Evolutionary conservation across 2,329 filamentous ascomycete genomes (phyloP), one percentile per base, ranked within the genome.

Genomic region (Diaporthe helianthi): DNA sequence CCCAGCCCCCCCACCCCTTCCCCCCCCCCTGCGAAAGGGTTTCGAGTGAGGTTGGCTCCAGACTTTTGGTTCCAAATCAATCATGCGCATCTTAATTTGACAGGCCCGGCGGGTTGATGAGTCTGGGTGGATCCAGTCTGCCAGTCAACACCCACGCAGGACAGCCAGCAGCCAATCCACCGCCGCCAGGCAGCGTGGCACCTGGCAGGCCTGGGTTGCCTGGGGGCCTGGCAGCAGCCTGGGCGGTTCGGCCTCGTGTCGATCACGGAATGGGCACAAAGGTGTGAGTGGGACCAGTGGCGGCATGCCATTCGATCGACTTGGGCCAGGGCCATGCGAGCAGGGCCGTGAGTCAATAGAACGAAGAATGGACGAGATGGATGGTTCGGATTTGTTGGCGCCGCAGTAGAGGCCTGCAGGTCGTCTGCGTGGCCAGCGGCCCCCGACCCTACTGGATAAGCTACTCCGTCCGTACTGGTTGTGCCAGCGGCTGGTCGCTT

Each of bases 31-130:
- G 69, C 36, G 5, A 36, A 46, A 66, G 67, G 60, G 69, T 69
- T 71, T 71, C 63, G 69, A 69, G 55, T 69, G 55, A 60, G 36
- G 63, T 61, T 70, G 68, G 64, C 64, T 63, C 65, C 67, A 67
- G 67, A 53, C 65, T 67, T 67, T 52, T 58, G 29, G 65, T 65
- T 65, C 67, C 67, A 64, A 71, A 71, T 69, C 69, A 66, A 61
- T 71, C 67, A 71, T 67, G 69, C 67, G 49, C 69, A 71, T 71
- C 69, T 58, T 69, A 67, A 71, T 71, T 71, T 69, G 69, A 69
- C 67, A 63, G 58, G 58, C 58, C 58, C 29, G 58, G 44, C 58
- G 69, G 69, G 49, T 60, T 71, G 51, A 64, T 69, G 69, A 51
- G 22, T 36, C 51, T 55, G 53, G 46, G 51, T 68, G 61, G 65